These are phyloP conservation scores for Trifolium repens DNA, from an alignment of 306 rosid genomes.

Conservation along the genomic window DNA sequence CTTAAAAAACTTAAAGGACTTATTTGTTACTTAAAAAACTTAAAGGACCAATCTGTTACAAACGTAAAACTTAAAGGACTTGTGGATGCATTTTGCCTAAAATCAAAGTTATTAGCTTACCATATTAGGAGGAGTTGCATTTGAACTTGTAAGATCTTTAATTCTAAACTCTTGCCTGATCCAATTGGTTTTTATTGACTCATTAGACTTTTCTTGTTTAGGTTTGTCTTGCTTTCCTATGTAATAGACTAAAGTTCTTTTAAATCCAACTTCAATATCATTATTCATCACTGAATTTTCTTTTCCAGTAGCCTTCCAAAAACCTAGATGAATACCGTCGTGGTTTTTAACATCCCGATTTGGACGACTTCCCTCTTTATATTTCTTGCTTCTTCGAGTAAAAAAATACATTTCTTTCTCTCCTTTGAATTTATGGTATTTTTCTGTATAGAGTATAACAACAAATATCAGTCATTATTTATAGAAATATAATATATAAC, in stretches of 20 bases:
- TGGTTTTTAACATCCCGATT: background rate
- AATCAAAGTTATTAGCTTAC: background rate
- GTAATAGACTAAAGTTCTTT: background rate
- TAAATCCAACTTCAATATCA: background rate
- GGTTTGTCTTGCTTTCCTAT: background rate
- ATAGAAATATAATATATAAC: background rate
- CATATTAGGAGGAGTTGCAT: background rate
- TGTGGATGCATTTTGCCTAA: too few species aligned
- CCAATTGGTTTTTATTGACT: background rate
- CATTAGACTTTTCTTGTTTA: background rate
- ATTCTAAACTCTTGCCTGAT: constrained; percentile 2
- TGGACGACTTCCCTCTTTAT: background rate
- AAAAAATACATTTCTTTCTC: background rate
- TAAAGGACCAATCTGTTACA: too few species aligned
- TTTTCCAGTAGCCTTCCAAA: background rate
- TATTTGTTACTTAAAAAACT: too few species aligned
- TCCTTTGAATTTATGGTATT: background rate
- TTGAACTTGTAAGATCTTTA: background rate
- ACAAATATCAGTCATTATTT: background rate
- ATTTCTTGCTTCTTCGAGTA: background rate
- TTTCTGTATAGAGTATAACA: background rate
- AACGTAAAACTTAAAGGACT: too few species aligned
- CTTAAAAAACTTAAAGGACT: too few species aligned
- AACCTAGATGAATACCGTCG: background rate
- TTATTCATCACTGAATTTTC: background rate